These are phyloP conservation scores for Schoenoplectus triqueter DNA, from an alignment of 202 grass and related monocot genomes.

Conservation along the genomic window DNA sequence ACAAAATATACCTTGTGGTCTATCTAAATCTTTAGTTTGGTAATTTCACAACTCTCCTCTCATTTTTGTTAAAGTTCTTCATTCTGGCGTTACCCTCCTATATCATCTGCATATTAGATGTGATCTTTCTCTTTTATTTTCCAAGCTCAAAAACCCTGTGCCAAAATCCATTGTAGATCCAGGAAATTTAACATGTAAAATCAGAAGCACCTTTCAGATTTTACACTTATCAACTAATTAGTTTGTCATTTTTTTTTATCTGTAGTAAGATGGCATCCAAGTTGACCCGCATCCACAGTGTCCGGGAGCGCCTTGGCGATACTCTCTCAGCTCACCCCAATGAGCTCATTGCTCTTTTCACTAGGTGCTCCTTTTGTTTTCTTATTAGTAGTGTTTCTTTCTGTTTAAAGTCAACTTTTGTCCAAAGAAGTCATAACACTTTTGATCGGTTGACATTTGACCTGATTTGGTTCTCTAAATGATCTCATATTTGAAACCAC, in stretches of 20 bases:
- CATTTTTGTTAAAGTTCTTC: neutral
- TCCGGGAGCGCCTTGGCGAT: slow-evolving; percentile 66
- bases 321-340: slow-evolving; percentile 85
- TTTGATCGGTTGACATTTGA: neutral
- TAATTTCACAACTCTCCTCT: slow-evolving; percentile 1
- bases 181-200: neutral
- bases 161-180: neutral
- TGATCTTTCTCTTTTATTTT: neutral
- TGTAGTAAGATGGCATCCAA: slow-evolving; percentile 59
- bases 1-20: slow-evolving; percentile 4
- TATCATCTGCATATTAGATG: slow-evolving; percentile 2
- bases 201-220: neutral
- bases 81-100: slow-evolving; percentile 4
- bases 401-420: neutral
- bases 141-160: neutral
- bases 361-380: slow-evolving; percentile 45
- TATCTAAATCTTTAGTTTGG: neutral
- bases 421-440: neutral
- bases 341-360: slow-evolving; percentile 83
- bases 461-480: neutral
- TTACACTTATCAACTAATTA: neutral
- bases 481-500: neutral
- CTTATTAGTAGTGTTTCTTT: neutral
- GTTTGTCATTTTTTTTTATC: neutral
- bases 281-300: slow-evolving; percentile 80